phyloP scores from a whole-genome alignment of 257 asterid species.

The Marsdenia floribunda region DNA sequence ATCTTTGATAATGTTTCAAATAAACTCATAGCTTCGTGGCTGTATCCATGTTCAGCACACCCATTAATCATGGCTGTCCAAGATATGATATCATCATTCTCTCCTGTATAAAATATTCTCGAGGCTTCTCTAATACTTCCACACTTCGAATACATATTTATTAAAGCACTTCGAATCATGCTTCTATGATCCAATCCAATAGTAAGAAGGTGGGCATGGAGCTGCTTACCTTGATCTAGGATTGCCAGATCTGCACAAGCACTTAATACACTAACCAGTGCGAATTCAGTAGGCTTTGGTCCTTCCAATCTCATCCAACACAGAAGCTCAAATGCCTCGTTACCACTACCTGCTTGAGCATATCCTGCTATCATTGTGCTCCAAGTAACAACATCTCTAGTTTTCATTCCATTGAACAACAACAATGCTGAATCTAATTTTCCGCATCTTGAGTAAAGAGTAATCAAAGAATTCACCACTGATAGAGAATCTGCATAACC shows the following conservation, averaged over 20 bases:
- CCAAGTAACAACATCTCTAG: conserved; percentile 77
- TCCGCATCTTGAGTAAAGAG: conserved; percentile 77
- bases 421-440: conserved; percentile 35
- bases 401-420: conserved; percentile 47
- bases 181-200: conserved; percentile 60
- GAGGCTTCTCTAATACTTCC: conserved; percentile 71
- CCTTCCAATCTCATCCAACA: conserved; percentile 75
- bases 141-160: conserved; percentile 82
- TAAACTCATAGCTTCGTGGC: conserved; percentile 68
- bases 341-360: conserved; percentile 70
- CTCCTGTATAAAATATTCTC: conserved; percentile 32
- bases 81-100: conserved; percentile 56
- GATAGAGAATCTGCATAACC: conserved; percentile 55
- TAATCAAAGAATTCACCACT: conserved; percentile 70
- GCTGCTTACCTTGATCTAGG: conserved; percentile 80
- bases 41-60: conserved; percentile 81
- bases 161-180: conserved; percentile 49
- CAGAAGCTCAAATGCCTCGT: conserved; percentile 65
- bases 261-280: conserved; percentile 68
- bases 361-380: conserved; percentile 79
- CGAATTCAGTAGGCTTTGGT: conserved; percentile 76
- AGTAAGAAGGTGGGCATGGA: conserved; percentile 63
- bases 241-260: conserved; percentile 69
- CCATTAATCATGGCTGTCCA: conserved; percentile 96
- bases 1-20: conserved; percentile 44